Evolutionary conservation across 169 alveolate species (phyloP).

Genomic region (Babesia divergens): DNA sequence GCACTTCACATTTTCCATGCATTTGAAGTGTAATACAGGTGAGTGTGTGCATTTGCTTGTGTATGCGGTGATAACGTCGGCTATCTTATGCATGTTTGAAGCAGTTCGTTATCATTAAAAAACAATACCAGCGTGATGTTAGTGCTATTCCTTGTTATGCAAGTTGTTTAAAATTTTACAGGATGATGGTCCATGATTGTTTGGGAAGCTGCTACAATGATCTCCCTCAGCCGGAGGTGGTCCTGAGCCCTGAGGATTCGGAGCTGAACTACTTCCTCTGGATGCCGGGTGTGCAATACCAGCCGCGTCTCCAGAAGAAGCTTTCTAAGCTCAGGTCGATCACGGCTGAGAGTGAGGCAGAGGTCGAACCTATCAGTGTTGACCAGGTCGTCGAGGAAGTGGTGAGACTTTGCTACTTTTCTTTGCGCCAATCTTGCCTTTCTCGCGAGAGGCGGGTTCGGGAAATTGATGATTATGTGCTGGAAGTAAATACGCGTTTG

Average conservation of each 20-base stretch:
- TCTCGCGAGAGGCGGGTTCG: background rate
- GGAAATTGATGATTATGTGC: background rate
- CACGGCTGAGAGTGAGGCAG: slow-evolving; percentile 17
- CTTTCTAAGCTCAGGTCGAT: slow-evolving; percentile 42
- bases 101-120: no score
- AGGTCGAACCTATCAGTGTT: slow-evolving; percentile 3
- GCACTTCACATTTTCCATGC: background rate
- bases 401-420: slow-evolving; percentile 27
- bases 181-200: slow-evolving; percentile 53
- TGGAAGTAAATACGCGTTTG: slow-evolving; percentile 13
- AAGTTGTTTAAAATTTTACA: background rate
- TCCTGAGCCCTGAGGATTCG: slow-evolving; percentile 64
- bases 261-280: slow-evolving; percentile 63
- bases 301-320: slow-evolving; percentile 59
- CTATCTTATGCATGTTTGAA: no score
- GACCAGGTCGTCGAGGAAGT: slow-evolving; percentile 61
- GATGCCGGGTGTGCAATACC: slow-evolving; percentile 67
- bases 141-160: background rate
- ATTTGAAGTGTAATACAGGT: slow-evolving; percentile 16
- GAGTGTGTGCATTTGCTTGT: slow-evolving; percentile 10
- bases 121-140: background rate
- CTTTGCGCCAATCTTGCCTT: background rate
- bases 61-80: no score
- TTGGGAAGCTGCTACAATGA: slow-evolving; percentile 55
- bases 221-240: slow-evolving; percentile 67